phyloP scores from a whole-genome alignment of 2,329 filamentous ascomycete species.

The Bipolaris bicolor region DNA sequence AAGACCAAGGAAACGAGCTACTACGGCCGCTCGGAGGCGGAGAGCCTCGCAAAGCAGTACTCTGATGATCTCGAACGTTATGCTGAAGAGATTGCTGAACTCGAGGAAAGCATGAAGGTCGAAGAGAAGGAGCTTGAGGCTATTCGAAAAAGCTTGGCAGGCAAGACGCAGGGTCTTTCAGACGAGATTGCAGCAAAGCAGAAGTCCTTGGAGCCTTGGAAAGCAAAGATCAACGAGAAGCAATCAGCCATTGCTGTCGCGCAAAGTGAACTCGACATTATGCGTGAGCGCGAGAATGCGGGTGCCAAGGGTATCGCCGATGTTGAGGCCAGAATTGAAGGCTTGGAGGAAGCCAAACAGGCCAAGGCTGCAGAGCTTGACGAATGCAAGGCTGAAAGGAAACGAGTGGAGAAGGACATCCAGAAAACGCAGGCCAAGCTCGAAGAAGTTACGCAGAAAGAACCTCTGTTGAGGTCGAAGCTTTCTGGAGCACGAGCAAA shows the following conservation, averaged over 20 bases:
- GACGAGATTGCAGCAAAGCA: slow-evolving; percentile 92
- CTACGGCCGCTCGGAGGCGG: slow-evolving; percentile 74
- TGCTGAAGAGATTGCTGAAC: slow-evolving; percentile 71
- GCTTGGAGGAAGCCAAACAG: slow-evolving; percentile 72
- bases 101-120: slow-evolving; percentile 76
- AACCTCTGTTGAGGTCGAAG: slow-evolving; percentile 81
- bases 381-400: slow-evolving; percentile 74
- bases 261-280: slow-evolving; percentile 90
- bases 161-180: slow-evolving; percentile 93
- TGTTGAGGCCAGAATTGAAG: slow-evolving; percentile 76
- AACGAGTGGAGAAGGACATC: slow-evolving; percentile 74
- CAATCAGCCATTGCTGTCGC: slow-evolving; percentile 92
- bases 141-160: slow-evolving; percentile 89
- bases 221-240: slow-evolving; percentile 95
- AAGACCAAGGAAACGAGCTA: slow-evolving; percentile 82
- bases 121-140: slow-evolving; percentile 82
- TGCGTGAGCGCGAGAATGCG: slow-evolving; percentile 86
- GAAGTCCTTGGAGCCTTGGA: slow-evolving; percentile 94
- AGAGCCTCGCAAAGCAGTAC: slow-evolving; percentile 78
- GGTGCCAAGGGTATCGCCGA: slow-evolving; percentile 85
- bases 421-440: slow-evolving; percentile 74
- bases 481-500: slow-evolving; percentile 91
- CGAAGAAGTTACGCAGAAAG: slow-evolving; percentile 73
- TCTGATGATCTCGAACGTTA: slow-evolving; percentile 78
- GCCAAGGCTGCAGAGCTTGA: slow-evolving; percentile 77